Evolutionary conservation across 176 grass and related monocot genomes (phyloP).

Genomic region (Oryza meyeriana): DNA sequence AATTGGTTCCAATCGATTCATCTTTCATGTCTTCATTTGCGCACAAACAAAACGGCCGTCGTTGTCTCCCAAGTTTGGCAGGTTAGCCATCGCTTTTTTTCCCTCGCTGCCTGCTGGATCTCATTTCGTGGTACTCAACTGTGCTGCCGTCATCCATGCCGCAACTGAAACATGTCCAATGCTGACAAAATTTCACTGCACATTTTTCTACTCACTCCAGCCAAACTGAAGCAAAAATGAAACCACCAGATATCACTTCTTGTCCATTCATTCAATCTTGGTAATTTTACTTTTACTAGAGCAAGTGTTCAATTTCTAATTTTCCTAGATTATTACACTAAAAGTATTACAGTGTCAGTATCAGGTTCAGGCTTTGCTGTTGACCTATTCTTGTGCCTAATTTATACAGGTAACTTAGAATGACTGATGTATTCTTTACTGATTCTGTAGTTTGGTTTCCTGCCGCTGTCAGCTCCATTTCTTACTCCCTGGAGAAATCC

Average conservation of each 20-base stretch:
- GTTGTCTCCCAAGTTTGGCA: constrained; percentile 35
- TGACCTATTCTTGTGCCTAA: constrained; percentile 8
- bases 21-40: constrained; percentile 1
- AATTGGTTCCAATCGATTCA: background rate
- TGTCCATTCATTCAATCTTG: background rate
- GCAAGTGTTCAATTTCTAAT: background rate
- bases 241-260: background rate
- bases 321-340: background rate
- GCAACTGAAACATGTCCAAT: constrained; percentile 25
- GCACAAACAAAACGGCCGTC: constrained; percentile 20
- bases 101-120: constrained; percentile 35
- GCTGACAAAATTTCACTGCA: background rate
- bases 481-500: background rate
- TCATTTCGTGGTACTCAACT: constrained; percentile 20
- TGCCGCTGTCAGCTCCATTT: constrained; percentile 17
- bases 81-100: constrained; percentile 41
- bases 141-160: constrained; percentile 15
- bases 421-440: background rate
- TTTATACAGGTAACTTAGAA: constrained; percentile 2
- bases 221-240: background rate
- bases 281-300: background rate
- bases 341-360: constrained; percentile 11
- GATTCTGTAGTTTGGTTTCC: constrained; percentile 22
- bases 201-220: background rate
- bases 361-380: constrained; percentile 17